Evolutionary conservation across 345 rosid genomes (phyloP).

Genomic region (Hevea brasiliensis): DNA sequence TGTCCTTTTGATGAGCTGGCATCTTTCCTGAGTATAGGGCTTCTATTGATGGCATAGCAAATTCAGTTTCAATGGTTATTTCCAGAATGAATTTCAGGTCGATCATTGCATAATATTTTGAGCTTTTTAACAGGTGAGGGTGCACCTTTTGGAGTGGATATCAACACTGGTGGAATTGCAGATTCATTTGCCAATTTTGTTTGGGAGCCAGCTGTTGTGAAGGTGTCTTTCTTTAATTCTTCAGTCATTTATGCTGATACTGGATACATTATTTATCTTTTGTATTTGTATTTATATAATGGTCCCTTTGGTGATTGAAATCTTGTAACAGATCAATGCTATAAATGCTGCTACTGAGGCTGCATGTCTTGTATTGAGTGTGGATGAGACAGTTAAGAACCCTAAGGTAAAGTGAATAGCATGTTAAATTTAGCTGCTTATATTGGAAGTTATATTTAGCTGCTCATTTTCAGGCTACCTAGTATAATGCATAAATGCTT

Average conservation of each 20-base stretch:
- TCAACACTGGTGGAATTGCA: conserved; percentile 90
- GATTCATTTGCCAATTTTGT: conserved; percentile 97
- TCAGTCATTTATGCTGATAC: not conserved
- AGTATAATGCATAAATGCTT: not conserved
- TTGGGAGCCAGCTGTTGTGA: conserved; percentile 98
- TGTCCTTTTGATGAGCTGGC: not conserved
- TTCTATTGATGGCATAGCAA: not conserved
- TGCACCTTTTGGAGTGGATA: conserved; percentile 90
- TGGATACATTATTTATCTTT: not conserved
- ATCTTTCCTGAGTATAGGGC: not conserved
- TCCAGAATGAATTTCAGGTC: not conserved
- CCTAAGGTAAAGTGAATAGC: conserved; percentile 64
- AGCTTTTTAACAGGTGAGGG: conserved; percentile 63
- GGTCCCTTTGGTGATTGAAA: not conserved
- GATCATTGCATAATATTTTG: not conserved
- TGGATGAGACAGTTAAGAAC: conserved; percentile 97
- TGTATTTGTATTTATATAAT: not conserved
- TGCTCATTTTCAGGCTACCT: not conserved
- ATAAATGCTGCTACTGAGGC: conserved; percentile 99
- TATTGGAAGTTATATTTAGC: not conserved
- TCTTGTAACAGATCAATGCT: conserved; percentile 72
- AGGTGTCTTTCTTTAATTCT: conserved; percentile 39
- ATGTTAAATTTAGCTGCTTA: not conserved
- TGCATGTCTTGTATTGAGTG: conserved; percentile 90
- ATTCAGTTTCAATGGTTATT: not conserved